Evolutionary conservation across 257 asterid species (phyloP).

Genomic region (Scutellaria galericulata): DNA sequence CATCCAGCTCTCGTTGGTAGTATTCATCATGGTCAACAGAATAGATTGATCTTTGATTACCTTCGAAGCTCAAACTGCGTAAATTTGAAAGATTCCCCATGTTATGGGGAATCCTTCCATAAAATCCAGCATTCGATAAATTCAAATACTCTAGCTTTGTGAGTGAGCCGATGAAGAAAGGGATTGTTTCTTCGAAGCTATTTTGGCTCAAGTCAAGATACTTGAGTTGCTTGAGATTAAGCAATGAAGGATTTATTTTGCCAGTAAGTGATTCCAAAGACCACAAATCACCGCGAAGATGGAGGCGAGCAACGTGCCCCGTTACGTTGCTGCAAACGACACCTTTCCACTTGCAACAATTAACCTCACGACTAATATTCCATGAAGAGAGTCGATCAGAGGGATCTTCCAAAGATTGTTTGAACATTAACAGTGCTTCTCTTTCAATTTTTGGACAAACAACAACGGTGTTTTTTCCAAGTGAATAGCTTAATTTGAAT

Average conservation of each 20-base stretch:
- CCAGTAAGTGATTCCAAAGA: neutral
- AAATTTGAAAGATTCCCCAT: constrained; percentile 40
- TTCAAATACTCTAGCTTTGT: constrained; percentile 33
- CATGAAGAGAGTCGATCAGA: constrained; percentile 28
- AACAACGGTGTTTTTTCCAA: too few relatives aligned
- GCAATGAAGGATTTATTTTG: constrained; percentile 27
- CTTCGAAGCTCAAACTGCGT: constrained; percentile 22
- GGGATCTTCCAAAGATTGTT: constrained; percentile 28
- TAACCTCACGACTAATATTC: neutral
- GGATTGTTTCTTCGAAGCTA: constrained; percentile 27
- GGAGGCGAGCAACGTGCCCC: constrained; percentile 28
- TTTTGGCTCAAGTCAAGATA: constrained; percentile 37
- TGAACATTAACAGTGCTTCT: constrained; percentile 31
- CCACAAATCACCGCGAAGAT: neutral
- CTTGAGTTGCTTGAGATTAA: constrained; percentile 34
- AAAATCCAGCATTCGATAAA: constrained; percentile 24
- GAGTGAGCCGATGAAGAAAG: constrained; percentile 33
- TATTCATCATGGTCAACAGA: too few relatives aligned
- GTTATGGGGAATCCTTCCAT: constrained; percentile 18
- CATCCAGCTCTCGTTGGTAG: neutral
- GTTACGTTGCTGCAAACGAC: constrained; percentile 32
- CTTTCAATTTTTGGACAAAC: constrained; percentile 24
- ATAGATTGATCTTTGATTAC: too few relatives aligned
- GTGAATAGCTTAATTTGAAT: constrained; percentile 1
- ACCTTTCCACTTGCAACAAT: constrained; percentile 40